Base-by-base conservation (phyloP, 2,329 filamentous ascomycete genomes). In the Oidium heveae region DNA sequence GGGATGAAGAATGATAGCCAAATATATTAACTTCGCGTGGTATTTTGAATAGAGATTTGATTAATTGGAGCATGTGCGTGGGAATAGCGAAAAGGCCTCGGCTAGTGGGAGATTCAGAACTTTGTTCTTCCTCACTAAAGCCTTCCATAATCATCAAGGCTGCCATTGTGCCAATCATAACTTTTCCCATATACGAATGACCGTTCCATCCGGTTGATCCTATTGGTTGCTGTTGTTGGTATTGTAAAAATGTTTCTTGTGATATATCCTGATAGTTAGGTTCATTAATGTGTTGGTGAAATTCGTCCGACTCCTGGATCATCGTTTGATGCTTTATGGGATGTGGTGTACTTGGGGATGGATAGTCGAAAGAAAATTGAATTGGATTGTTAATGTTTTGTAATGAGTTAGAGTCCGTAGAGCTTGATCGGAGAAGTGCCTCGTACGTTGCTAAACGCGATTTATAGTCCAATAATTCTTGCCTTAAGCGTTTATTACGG, bases 81-180 rank as follows among this genome's bases (percentile, higher is more conserved):
- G 83, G 83, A 18, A 84, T 56, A 22, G 78, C 76, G 57, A 78
- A 75, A 15, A 88, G 72, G 2, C 83, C 83, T 39, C 78, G 76
- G 49, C 81, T 81, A 52, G 77, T 72, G 6, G 79, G 72, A 1
- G 73, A 73, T 53, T 84, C 79, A 50, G 73, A 75, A 61, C 77
- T 75, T 64, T 77, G 68, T 67, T 86, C 76, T 37, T 61, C 57
- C 44, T 83, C 76, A 37, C 74, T 73, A 55, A 88, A 72, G 0
- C 86, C 86, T 68, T 95, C 87, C 60, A 94, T 69, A 36, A 95
- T 75, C 88, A 96, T 94, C 18, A 96, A 72, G 15, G 86, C 87
- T 24, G 88, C 89, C 56, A 96, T 75, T 18, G 88, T 89, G 44
- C 89, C 89, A 5, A 95, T 80, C 85, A 95, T 91, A 59, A 95